Percentiles rank a stretch among this genome's conserved stretches.
phyloP scores from a whole-genome alignment of 2,329 filamentous ascomycete species.

The Cordyceps farinosa region DNA sequence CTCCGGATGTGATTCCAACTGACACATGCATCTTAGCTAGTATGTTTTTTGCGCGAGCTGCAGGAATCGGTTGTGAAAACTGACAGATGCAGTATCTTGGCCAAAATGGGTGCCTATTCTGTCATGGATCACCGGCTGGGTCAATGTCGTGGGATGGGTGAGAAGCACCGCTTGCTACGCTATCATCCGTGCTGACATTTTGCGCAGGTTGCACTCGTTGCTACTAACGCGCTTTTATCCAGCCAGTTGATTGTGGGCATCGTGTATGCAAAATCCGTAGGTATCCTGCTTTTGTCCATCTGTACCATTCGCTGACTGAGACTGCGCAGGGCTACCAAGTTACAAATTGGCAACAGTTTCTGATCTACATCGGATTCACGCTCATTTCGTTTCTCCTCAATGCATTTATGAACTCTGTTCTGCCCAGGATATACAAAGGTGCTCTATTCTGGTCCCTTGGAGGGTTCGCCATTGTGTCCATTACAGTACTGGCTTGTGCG shows the following conservation, averaged over 20 bases:
- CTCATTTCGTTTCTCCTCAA: constrained; percentile 30
- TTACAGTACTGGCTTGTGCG: constrained; percentile 62
- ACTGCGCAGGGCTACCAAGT: constrained; percentile 42
- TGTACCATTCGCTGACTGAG: neutral
- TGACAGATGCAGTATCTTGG: constrained; percentile 22
- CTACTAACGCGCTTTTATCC: constrained; percentile 64
- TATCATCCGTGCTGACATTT: neutral
- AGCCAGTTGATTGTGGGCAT: constrained; percentile 64
- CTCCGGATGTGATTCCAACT: constrained; percentile 49
- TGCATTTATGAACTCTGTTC: constrained; percentile 30
- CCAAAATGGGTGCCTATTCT: constrained; percentile 26
- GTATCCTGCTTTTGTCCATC: neutral
- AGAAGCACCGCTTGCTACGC: neutral
- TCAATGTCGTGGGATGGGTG: constrained; percentile 63
- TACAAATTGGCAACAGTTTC: constrained; percentile 66
- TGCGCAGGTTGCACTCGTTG: constrained; percentile 53
- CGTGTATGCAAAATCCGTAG: constrained; percentile 53
- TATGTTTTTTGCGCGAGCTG: neutral
- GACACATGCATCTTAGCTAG: constrained; percentile 13
- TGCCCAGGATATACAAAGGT: constrained; percentile 52
- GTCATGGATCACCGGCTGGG: constrained; percentile 49
- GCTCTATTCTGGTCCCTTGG: constrained; percentile 68
- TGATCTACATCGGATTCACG: constrained; percentile 40
- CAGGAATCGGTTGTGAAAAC: neutral
- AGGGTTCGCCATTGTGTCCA: constrained; percentile 65